Conservation (phyloP, 306 rosid species). For the Castanospermum australe region DNA sequence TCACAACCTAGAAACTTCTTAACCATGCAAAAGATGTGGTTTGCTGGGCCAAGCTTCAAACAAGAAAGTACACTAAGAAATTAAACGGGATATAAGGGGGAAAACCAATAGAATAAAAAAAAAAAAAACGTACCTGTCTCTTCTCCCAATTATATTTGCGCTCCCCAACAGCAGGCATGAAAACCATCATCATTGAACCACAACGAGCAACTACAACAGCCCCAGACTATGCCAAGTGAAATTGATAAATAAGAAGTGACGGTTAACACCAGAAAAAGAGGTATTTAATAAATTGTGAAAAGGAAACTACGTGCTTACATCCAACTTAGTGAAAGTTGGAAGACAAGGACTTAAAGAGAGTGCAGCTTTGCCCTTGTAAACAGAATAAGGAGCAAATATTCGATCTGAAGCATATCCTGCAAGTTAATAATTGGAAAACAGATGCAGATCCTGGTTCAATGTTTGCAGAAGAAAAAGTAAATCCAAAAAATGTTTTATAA, state of each 20-base stretch:
- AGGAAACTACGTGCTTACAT: slow-evolving; percentile 38
- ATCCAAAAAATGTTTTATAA: background rate
- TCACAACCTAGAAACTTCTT: slow-evolving; percentile 5
- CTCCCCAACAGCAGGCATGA: slow-evolving; percentile 53
- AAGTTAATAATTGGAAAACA: slow-evolving; percentile 27
- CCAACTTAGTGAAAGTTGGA: slow-evolving; percentile 78
- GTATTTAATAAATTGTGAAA: background rate
- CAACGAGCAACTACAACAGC: slow-evolving; percentile 54
- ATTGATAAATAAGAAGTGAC: slow-evolving; percentile 3
- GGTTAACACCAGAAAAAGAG: background rate
- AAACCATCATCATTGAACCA: slow-evolving; percentile 51
- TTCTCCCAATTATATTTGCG: slow-evolving; percentile 59
- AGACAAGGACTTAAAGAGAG: slow-evolving; percentile 69
- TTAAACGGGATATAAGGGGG: no score
- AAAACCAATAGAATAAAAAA: background rate
- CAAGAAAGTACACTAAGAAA: no score
- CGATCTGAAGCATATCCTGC: slow-evolving; percentile 49
- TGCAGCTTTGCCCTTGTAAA: slow-evolving; percentile 93
- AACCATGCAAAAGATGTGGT: background rate
- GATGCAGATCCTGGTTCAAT: background rate
- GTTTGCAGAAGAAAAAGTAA: background rate
- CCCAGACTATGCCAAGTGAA: slow-evolving; percentile 52
- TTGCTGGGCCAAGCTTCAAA: background rate
- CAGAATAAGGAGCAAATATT: slow-evolving; percentile 64
- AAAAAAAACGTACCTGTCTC: slow-evolving; percentile 37